Percentiles rank a stretch among this genome's conserved stretches.
phyloP scores from a whole-genome alignment of 371 early-diverging fungal genomes.

The Lichtheimia ramosa region DNA sequence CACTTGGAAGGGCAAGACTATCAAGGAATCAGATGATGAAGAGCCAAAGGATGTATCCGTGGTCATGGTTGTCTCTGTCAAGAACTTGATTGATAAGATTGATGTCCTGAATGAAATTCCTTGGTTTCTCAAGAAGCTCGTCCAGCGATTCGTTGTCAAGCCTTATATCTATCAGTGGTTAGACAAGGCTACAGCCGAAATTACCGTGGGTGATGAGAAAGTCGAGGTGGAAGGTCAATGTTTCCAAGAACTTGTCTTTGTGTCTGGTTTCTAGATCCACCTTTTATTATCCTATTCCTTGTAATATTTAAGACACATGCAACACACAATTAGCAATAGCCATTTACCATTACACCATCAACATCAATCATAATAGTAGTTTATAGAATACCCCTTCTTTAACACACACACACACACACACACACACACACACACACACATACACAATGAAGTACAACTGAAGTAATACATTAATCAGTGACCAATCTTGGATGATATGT shows the following conservation, averaged over 20 bases:
- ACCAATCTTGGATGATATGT: no score
- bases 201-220: constrained; percentile 69
- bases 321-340: no score
- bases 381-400: no score
- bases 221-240: constrained; percentile 57
- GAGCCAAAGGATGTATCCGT: constrained; percentile 59
- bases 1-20: constrained; percentile 76
- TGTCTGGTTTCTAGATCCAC: constrained; percentile 43
- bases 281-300: no score
- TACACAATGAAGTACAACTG: no score
- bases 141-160: constrained; percentile 90
- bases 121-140: constrained; percentile 82
- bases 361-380: no score
- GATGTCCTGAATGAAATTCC: constrained; percentile 90
- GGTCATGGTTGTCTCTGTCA: constrained; percentile 57
- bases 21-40: constrained; percentile 51
- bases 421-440: no score
- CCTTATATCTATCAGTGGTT: constrained; percentile 94
- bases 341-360: no score
- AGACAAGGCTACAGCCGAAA: constrained; percentile 62
- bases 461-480: no score
- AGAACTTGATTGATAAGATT: constrained; percentile 72
- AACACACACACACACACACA: no score
- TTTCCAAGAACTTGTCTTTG: constrained; percentile 69
- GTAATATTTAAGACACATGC: no score